phyloP scores from a whole-genome alignment of 176 grass and related monocot genomes.

The Oryza glaberrima region DNA sequence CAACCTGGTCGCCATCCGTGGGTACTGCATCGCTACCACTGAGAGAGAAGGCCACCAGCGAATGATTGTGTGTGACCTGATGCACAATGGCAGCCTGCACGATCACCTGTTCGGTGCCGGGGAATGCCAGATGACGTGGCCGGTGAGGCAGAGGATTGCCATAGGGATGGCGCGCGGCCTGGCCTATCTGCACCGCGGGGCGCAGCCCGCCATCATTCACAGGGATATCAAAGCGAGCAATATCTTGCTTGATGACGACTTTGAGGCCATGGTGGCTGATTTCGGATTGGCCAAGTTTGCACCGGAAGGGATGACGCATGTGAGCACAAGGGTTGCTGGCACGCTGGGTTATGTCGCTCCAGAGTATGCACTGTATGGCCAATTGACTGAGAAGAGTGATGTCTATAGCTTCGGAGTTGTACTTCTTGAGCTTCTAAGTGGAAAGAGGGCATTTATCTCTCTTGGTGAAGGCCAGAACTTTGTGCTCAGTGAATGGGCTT shows the following conservation, averaged over 20 bases:
- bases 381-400: conserved; percentile 96
- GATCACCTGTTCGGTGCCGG: conserved; percentile 70
- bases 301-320: conserved; percentile 87
- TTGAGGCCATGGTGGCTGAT: conserved; percentile 89
- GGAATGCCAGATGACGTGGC: conserved; percentile 61
- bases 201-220: conserved; percentile 84
- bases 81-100: conserved; percentile 91
- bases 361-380: conserved; percentile 85
- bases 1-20: conserved; percentile 75
- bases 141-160: conserved; percentile 75
- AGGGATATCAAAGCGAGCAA: conserved; percentile 97
- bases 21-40: conserved; percentile 86
- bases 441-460: conserved; percentile 79
- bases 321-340: conserved; percentile 89
- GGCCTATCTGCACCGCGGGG: conserved; percentile 67
- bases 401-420: conserved; percentile 88
- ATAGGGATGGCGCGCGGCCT: conserved; percentile 78
- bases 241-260: conserved; percentile 78
- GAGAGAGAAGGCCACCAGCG: conserved; percentile 83
- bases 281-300: conserved; percentile 95
- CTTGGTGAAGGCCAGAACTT: conserved; percentile 78
- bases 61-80: conserved; percentile 89
- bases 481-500: conserved; percentile 85
- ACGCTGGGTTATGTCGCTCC: conserved; percentile 92
- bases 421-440: conserved; percentile 90